Evolutionary conservation across 306 rosid species (phyloP), one percentile per base, ranked within the genome.

Genomic region (Vicia villosa): DNA sequence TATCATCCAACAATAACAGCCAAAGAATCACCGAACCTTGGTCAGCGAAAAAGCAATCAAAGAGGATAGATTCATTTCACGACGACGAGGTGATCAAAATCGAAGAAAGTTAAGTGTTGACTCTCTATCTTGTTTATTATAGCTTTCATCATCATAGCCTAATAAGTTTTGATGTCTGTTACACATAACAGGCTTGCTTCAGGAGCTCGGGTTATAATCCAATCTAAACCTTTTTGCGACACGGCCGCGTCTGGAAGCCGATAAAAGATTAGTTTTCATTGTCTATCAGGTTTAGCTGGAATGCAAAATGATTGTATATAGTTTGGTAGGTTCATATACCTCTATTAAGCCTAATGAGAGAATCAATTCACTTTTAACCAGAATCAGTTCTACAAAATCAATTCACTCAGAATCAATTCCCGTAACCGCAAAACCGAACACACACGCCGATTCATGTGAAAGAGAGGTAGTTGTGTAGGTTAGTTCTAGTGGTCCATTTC

Each of bases 191-290:
- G 99, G 95, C 97, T 95, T 86, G 91, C 99, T 89, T 95, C 99
- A 24, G 99, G 99, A 95, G 99, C 97, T 89, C 84, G 96, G 89
- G 91, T 95, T 89, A 86, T 95, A 86, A 91, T 95, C 77, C 90
- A 87, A 58, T 84, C 96, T 22, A 91, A 73, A 80, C 84, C 90
- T 40, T 78, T 83, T 9, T 72, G 74, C 16, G 74, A 78, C 16
- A 37, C n/a, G n/a, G n/a, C 75, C 30, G 75, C 74, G 14, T 82
- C 91, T 15, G 76, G 85, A 70, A 84, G 80, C 81, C 65, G 85
- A 7, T 88, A 43, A 74, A 63, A 19, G 24, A 64, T 36, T 22
- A 37, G 41, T 54, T 40, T 60, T 61, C 43, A 45, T 22, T 14
- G 56, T 45, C 30, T 64, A 66, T 75, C 74, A 30, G 80, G 70